Base-by-base conservation (phyloP, 2,329 filamentous ascomycete genomes). In the Colletotrichum nymphaeae region DNA sequence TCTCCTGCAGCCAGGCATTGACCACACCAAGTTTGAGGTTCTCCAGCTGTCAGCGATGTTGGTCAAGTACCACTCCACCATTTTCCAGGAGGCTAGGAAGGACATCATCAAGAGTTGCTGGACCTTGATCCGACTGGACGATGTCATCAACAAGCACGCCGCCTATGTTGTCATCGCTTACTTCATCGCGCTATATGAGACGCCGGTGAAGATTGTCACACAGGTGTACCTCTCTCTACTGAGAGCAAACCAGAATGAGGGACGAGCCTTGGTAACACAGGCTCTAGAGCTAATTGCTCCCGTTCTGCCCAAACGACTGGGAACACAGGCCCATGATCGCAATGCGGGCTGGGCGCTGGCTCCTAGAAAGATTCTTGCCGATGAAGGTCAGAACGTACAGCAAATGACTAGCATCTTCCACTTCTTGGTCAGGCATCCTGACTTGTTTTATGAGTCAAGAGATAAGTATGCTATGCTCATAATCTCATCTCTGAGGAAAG, bases 101-200 rank as follows among this genome's bases (percentile, higher is more conserved):
- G 97, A 99, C 76, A 96, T 99, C 75, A 99, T 99, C 80, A 98
- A 98, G 83, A 99, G 98, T 83, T 95, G 95, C 3, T 99, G 97
- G 97, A 98, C 95, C 22, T 98, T 98, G 80, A 99, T 99, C 78
- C 92, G 94, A 28, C 89, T 99, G n/a, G 97, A 99, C 79, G 97
- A 99, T 82, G 94, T 98, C 70, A 98, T 99, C 86, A 99, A 98
- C 86, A 99, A 99, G 83, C 97, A 98, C 81, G 97, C 96, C 0
- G 95, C 97, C 3, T 99, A 99, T 78, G 96, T 98, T 5, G 91
- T 99, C 6, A 97, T 99, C 74, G 95, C 94, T 3, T 99, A 98
- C 83, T 99, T 99, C 85, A 98, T 99, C 78, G 94, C 95, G 0
- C 94, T 97, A 76, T 99, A 97, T 80, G 97, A 99, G 78, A 98